Base-by-base conservation (phyloP, 139 green algal genomes). In the Desmodesmus armatus region DNA sequence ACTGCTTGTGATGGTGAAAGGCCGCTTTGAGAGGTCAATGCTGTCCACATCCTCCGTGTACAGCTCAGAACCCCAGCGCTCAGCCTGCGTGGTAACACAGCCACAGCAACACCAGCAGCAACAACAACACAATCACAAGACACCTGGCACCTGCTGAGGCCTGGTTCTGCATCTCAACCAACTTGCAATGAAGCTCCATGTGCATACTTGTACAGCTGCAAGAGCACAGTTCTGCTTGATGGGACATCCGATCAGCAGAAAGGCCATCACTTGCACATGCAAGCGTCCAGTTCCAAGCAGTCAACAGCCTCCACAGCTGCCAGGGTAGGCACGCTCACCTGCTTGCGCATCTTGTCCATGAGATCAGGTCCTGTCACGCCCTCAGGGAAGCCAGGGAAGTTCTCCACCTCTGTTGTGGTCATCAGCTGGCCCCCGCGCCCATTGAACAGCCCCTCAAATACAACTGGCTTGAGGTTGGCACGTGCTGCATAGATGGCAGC, bases 311-410 rank as follows among this genome's bases (percentile, higher is more conserved):
- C n/a, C n/a, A n/a, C n/a, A n/a, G n/a, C n/a, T n/a, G n/a, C n/a
- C n/a, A n/a, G n/a, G n/a, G n/a, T n/a, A n/a, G 35, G 44, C 6
- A 2, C 7, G 29, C 58, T 17, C 62, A 97, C 94, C 94, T 99
- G 97, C 49, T 90, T 84, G 1, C 95, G 89, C 97, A 99, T 99
- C 27, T 90, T 87, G 74, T 99, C 97, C 97, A 99, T 99, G 11
- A 99, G 92, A 81, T 99, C 97, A 35, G 97, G 97, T 3, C 97
- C 97, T 0, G 97, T 98, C 53, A 99, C 94, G 29, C 97, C 97
- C 72, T 99, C 97, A 3, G 97, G 97, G 62, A 99, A 99, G 51
- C 97, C 97, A 51, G 97, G 97, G 85, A 97, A 98, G 85, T 98
- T 98, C 63, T 98, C 94, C 39, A 96, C 93, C 87, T 96, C 94